Evolutionary conservation across 140 eudicot genomes (phyloP).

Genomic region (Flaveria floridana): DNA sequence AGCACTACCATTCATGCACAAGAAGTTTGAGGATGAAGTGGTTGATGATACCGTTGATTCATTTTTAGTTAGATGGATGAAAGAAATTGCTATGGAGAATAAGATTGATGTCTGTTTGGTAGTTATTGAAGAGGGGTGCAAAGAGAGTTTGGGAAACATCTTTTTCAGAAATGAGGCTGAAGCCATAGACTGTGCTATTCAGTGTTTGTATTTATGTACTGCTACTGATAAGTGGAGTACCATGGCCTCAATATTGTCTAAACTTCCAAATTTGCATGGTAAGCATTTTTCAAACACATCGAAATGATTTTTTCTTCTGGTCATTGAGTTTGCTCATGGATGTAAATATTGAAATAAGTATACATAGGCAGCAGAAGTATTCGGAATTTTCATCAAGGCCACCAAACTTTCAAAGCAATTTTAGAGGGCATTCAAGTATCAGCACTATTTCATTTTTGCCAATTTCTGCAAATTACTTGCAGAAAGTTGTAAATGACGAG

Average conservation of each 20-base stretch:
- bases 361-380: background rate
- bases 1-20: constrained; percentile 79
- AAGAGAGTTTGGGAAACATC: constrained; percentile 37
- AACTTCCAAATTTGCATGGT: constrained; percentile 72
- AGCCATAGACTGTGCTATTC: constrained; percentile 67
- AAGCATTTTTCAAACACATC: constrained; percentile 15
- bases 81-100: constrained; percentile 67
- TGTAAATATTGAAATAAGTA: background rate
- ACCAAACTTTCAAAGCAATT: background rate
- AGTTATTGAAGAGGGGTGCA: constrained; percentile 81
- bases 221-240: constrained; percentile 76
- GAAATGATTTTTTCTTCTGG: constrained; percentile 8
- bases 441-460: background rate
- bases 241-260: constrained; percentile 66
- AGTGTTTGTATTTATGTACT: constrained; percentile 65
- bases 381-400: background rate
- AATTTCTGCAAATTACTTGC: background rate
- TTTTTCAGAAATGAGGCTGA: constrained; percentile 64
- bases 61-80: constrained; percentile 88
- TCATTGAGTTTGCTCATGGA: constrained; percentile 13
- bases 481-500: background rate
- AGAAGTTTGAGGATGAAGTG: constrained; percentile 36
- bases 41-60: constrained; percentile 40
- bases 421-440: background rate
- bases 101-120: constrained; percentile 65